Evolutionary conservation across 139 green algal genomes (phyloP), one percentile per base, ranked within the genome.

Genomic region (Ettlia oleoabundans): DNA sequence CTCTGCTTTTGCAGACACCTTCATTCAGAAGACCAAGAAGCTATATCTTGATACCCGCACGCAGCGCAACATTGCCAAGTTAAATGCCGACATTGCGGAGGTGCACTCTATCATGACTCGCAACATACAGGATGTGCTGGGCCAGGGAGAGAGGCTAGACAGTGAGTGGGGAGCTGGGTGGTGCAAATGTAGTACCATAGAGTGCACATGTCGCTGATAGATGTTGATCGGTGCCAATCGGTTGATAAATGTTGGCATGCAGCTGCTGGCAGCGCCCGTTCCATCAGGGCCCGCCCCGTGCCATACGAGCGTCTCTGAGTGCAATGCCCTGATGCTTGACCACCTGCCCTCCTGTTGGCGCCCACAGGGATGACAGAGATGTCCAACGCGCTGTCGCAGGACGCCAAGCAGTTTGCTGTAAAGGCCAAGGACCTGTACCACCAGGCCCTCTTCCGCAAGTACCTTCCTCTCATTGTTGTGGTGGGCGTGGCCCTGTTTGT

Each of bases 21-120:
- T 99, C 84, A 99, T 99, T 71, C 96, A 99, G 84, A 98, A 98
- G 83, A 99, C 96, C 4, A 97, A 96, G 85, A 98, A 98, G 87
- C 88, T 99, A 32, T 99, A 99, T 82, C 72, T 97, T 61, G 97
- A 99, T 87, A 98, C 95, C 0, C 90, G 95, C 26, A 99, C 97
- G 52, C 96, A 99, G 86, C 92, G 97, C 47, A 99, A 99, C 91
- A 84, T 99, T n/a, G 85, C 86, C 58, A 97, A 96, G 85, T 87
- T 99, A 47, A 97, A 91, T 68, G 87, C 92, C 5, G 95, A 98
- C 81, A 86, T 98, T 35, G 87, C 86, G 35, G 94, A 98, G 86
- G 94, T 99, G 70, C 96, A 99, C 78, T 89, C 90, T 21, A 98
- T 99, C 83, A 99, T 99, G 97, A 99, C 97, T 9, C 89, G 90